phyloP scores from a whole-genome alignment of 352 stramenopile genomes.

The Phytophthora capsici region DNA sequence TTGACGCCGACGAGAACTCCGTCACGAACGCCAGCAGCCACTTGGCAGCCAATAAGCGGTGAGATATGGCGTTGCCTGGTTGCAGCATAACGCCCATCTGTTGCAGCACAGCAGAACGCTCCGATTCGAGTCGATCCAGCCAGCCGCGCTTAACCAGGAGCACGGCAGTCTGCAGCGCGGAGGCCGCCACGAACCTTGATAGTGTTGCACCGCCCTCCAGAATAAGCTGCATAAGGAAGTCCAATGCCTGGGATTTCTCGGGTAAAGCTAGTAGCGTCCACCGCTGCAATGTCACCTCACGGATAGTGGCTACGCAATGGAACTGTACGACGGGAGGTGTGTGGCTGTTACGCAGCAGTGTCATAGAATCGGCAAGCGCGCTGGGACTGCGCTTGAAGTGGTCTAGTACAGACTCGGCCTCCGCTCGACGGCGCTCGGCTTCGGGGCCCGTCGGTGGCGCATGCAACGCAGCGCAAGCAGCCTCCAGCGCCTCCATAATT shows the following conservation, averaged over 20 bases:
- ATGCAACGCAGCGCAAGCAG: conserved; percentile 73
- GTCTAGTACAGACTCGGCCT: conserved; percentile 71
- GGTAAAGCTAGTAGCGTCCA: conserved; percentile 56
- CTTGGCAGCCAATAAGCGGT: conserved; percentile 74
- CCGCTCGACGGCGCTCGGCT: conserved; percentile 55
- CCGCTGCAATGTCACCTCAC: conserved; percentile 75
- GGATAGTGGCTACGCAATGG: conserved; percentile 79
- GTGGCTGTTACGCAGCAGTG: conserved; percentile 43
- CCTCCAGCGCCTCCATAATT: conserved; percentile 75
- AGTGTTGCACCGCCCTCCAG: conserved; percentile 59
- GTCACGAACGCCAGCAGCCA: conserved; percentile 87
- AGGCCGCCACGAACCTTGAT: conserved; percentile 62
- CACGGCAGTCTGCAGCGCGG: conserved; percentile 75
- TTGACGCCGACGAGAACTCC: conserved; percentile 83
- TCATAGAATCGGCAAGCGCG: conserved; percentile 66
- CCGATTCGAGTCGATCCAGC: conserved; percentile 64
- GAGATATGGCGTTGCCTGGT: conserved; percentile 32
- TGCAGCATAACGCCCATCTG: conserved; percentile 79
- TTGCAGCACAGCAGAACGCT: conserved; percentile 64
- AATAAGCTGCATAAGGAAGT: conserved; percentile 86
- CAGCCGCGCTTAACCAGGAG: conserved; percentile 85
- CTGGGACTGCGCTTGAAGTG: conserved; percentile 86
- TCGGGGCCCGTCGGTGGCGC: conserved; percentile 59
- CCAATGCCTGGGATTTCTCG: conserved; percentile 64
- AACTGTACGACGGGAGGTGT: conserved; percentile 74